A percentile compares a stretch with the other conserved stretches of the same genome.
These are phyloP conservation scores for Xylaria sp. DNA, from an alignment of 2,329 filamentous ascomycete genomes.

Conservation along the genomic window DNA sequence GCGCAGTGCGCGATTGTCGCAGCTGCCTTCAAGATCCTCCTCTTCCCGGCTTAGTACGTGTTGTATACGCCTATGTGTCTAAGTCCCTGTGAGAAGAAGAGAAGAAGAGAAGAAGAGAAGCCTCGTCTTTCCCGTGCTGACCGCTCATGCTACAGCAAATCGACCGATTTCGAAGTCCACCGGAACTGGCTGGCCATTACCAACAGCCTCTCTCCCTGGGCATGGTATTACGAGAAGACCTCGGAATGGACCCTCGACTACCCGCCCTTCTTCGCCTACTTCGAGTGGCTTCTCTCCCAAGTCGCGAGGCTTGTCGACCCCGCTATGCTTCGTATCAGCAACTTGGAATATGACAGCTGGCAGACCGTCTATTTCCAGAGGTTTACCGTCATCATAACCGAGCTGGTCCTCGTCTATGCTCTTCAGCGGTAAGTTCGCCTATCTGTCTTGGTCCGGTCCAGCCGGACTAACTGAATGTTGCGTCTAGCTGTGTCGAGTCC, in stretches of 20 bases:
- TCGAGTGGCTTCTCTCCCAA: conserved; percentile 91
- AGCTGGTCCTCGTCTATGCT: conserved; percentile 82
- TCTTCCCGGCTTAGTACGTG: conserved; percentile 92
- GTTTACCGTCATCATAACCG: conserved; percentile 82
- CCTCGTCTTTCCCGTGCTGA: not conserved
- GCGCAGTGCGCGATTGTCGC: conserved; percentile 85
- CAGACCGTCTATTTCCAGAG: conserved; percentile 94
- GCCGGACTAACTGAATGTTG: conserved; percentile 19
- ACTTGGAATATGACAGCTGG: conserved; percentile 88
- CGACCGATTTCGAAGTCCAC: conserved; percentile 98
- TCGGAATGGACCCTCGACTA: conserved; percentile 99
- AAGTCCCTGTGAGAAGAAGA: too few species aligned
- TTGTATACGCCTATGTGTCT: conserved; percentile 25
- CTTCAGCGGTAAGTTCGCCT: conserved; percentile 67
- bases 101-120: too few species aligned
- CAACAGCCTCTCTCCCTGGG: conserved; percentile 79
- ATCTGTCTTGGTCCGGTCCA: conserved; percentile 3
- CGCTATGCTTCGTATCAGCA: conserved; percentile 79
- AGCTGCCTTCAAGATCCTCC: conserved; percentile 85
- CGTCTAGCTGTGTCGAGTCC: conserved; percentile 73
- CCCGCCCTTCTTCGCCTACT: conserved; percentile 95
- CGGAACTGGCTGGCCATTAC: conserved; percentile 98
- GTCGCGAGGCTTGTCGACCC: conserved; percentile 78
- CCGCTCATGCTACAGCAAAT: conserved; percentile 69
- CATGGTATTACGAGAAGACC: conserved; percentile 97